phyloP scores from a whole-genome alignment of 768 basidiomycete genomes.

The Tylopilus vinaceipallidus region DNA sequence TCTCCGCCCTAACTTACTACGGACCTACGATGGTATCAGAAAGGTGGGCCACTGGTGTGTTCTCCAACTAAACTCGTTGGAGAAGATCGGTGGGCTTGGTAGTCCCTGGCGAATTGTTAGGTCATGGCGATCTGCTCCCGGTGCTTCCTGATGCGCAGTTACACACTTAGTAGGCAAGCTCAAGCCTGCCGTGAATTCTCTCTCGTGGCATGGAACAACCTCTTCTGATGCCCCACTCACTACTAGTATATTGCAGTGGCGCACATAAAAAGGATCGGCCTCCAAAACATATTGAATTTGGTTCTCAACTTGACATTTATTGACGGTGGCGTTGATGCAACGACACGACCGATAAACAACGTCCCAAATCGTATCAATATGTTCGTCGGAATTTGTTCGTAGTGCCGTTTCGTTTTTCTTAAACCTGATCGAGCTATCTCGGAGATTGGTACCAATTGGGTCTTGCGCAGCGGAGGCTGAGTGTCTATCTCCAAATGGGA shows the following conservation, averaged over 20 bases:
- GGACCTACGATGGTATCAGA: slow-evolving; percentile 10
- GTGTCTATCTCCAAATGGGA: slow-evolving; percentile 26
- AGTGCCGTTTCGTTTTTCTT: slow-evolving; percentile 17
- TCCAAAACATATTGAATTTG: slow-evolving; percentile 8
- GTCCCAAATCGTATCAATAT: slow-evolving; percentile 11
- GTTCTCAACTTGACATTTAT: slow-evolving; percentile 8
- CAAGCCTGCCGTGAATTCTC: slow-evolving; percentile 1
- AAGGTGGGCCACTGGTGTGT: neutral
- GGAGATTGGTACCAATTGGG: slow-evolving; percentile 26
- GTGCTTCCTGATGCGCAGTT: slow-evolving; percentile 23
- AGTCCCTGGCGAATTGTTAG: slow-evolving; percentile 8
- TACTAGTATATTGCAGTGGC: slow-evolving; percentile 12
- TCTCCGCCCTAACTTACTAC: slow-evolving; percentile 21
- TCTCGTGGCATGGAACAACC: slow-evolving; percentile 17
- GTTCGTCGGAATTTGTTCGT: slow-evolving; percentile 20
- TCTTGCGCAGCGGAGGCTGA: slow-evolving; percentile 20
- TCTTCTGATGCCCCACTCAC: slow-evolving; percentile 8
- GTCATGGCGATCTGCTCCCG: slow-evolving; percentile 21
- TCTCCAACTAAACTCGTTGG: slow-evolving; percentile 1
- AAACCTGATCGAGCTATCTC: slow-evolving; percentile 21
- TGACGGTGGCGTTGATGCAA: slow-evolving; percentile 27
- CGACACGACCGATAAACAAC: slow-evolving; percentile 15
- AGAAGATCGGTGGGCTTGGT: neutral
- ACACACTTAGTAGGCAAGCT: neutral
- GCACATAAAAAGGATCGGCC: slow-evolving; percentile 22